Evolutionary conservation across 768 basidiomycete genomes (phyloP).

Genomic region (Agaricus sinodeliciosus): DNA sequence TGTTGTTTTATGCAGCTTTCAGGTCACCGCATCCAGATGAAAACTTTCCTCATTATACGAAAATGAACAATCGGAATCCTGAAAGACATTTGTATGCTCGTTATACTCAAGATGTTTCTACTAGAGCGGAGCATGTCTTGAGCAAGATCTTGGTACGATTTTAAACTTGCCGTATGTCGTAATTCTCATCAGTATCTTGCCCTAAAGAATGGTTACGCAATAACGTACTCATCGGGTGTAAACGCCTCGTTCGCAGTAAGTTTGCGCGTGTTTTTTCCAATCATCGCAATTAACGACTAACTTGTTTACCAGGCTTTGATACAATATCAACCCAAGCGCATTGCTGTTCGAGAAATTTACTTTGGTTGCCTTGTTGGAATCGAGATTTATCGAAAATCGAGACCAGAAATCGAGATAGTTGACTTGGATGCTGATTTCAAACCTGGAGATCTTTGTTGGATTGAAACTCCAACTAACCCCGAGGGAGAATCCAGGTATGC

Average conservation of each 20-base stretch:
- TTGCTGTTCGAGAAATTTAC: conserved; percentile 77
- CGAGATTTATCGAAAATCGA: conserved; percentile 51
- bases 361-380: conserved; percentile 65
- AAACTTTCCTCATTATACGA: conserved; percentile 13
- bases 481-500: conserved; percentile 69
- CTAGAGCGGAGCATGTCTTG: conserved; percentile 67
- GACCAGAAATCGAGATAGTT: conserved; percentile 46
- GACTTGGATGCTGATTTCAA: conserved; percentile 69
- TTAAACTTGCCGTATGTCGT: not conserved
- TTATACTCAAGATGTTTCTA: conserved; percentile 56
- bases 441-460: conserved; percentile 74
- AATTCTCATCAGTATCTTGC: not conserved
- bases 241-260: conserved; percentile 45
- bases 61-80: conserved; percentile 41
- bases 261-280: conserved; percentile 39
- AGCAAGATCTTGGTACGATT: conserved; percentile 54
- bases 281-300: not conserved
- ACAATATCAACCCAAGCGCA: conserved; percentile 63
- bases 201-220: conserved; percentile 56
- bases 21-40: conserved; percentile 30
- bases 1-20: conserved; percentile 41
- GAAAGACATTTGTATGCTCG: conserved; percentile 68
- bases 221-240: conserved; percentile 77
- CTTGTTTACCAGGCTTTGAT: conserved; percentile 48
- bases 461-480: conserved; percentile 87